Evolutionary conservation across 805 yeast genomes (phyloP).

Genomic region (Metschnikowia lunata): DNA sequence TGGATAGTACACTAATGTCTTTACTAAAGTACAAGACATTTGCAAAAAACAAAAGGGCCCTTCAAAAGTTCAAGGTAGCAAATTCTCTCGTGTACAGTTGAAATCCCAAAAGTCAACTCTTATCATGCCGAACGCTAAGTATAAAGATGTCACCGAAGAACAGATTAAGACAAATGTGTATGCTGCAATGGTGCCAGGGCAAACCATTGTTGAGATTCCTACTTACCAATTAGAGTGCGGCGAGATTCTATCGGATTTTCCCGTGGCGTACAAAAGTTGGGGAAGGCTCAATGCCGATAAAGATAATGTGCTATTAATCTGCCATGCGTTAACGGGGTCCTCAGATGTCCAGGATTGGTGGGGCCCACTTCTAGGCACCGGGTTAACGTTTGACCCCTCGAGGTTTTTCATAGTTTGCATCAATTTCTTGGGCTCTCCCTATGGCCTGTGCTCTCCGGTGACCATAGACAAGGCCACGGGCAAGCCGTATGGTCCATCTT

Average conservation of each 20-base stretch:
- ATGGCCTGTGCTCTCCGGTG: constrained; percentile 91
- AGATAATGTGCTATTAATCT: constrained; percentile 81
- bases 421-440: constrained; percentile 94
- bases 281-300: constrained; percentile 69
- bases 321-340: constrained; percentile 95
- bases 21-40: too few species aligned
- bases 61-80: neutral
- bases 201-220: constrained; percentile 75
- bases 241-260: constrained; percentile 63
- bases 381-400: constrained; percentile 85
- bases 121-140: constrained; percentile 10
- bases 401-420: constrained; percentile 82
- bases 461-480: constrained; percentile 75
- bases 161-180: constrained; percentile 61
- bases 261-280: constrained; percentile 96
- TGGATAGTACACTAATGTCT: too few species aligned
- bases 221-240: constrained; percentile 77
- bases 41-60: neutral
- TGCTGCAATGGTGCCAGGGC: constrained; percentile 66
- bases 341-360: constrained; percentile 97
- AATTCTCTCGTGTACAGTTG: neutral
- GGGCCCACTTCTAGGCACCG: constrained; percentile 90
- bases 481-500: constrained; percentile 84
- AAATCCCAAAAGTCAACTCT: neutral
- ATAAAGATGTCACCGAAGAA: constrained; percentile 38